A percentile compares a stretch with the other conserved stretches of the same genome.
Evolutionary conservation across 2,329 filamentous ascomycete species (phyloP).

Genomic region (Ophiostoma triangulosporum): DNA sequence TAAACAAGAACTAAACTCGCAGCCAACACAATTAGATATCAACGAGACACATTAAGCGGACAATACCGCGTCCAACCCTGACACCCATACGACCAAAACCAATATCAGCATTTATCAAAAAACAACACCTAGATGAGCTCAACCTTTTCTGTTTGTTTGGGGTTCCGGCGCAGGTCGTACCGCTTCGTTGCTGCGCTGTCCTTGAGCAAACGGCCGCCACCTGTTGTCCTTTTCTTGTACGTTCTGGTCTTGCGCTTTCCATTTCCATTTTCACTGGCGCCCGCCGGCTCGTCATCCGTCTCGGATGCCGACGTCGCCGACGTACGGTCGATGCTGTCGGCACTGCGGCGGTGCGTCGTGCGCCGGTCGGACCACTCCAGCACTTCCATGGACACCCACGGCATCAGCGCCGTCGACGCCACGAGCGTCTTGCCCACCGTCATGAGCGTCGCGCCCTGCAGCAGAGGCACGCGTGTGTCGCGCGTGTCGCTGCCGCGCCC

Average conservation of each 20-base stretch:
- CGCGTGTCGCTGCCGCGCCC: background rate
- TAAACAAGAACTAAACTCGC: too few relatives aligned
- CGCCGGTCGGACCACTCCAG: constrained; percentile 1
- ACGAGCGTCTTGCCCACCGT: constrained; percentile 2
- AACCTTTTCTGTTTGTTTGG: background rate
- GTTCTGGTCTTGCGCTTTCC: background rate
- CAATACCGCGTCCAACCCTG: too few relatives aligned
- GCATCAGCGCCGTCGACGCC: constrained; percentile 3
- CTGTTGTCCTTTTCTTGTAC: background rate
- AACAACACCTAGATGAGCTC: background rate
- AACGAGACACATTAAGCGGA: too few relatives aligned
- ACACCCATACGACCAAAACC: too few relatives aligned
- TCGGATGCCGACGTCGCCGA: background rate
- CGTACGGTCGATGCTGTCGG: background rate
- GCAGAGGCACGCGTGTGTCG: background rate
- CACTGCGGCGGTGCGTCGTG: background rate
- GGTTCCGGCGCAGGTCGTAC: background rate
- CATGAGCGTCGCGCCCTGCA: background rate
- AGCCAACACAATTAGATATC: too few relatives aligned
- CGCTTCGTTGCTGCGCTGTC: background rate
- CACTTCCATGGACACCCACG: constrained; percentile 10
- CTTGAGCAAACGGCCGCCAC: background rate
- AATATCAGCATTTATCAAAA: background rate
- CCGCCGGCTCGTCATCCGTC: background rate
- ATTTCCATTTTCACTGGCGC: background rate